Conservation (phyloP, 345 rosid genomes). For the Capsella bursapastoris region DNA sequence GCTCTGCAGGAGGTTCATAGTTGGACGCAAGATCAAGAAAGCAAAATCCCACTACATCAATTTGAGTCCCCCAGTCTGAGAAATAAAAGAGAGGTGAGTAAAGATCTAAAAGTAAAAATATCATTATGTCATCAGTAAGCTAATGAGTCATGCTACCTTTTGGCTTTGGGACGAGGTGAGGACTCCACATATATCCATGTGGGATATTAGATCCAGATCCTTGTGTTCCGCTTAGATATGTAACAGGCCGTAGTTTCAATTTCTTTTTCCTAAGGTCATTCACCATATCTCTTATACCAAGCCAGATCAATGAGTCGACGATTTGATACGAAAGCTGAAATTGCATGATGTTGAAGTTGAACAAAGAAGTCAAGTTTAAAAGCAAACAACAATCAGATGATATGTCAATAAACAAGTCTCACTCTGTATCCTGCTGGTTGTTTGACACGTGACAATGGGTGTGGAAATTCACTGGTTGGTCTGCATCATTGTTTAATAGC, state of each 20-base stretch:
- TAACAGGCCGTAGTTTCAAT: conserved; percentile 91
- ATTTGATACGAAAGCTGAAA: conserved; percentile 94
- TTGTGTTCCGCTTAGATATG: conserved; percentile 98
- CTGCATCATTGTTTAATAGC: conserved; percentile 47
- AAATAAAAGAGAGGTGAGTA: conserved; percentile 29
- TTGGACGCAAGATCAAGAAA: conserved; percentile 98
- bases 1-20: conserved; percentile 91
- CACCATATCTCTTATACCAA: conserved; percentile 96
- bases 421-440: conserved; percentile 98
- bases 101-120: background rate
- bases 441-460: conserved; percentile 98
- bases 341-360: background rate
- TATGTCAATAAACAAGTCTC: conserved; percentile 43
- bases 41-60: conserved; percentile 98
- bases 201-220: conserved; percentile 89
- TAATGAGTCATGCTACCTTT: conserved; percentile 64
- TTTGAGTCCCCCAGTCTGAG: conserved; percentile 97
- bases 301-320: conserved; percentile 97
- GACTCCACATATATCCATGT: conserved; percentile 99
- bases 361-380: conserved; percentile 18
- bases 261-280: conserved; percentile 93
- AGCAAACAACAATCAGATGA: conserved; percentile 5
- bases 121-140: background rate
- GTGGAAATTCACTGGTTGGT: conserved; percentile 98
- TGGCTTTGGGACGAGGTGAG: conserved; percentile 98